phyloP scores from a whole-genome alignment of 2,329 filamentous ascomycete genomes.

The Xylaria sp. region DNA sequence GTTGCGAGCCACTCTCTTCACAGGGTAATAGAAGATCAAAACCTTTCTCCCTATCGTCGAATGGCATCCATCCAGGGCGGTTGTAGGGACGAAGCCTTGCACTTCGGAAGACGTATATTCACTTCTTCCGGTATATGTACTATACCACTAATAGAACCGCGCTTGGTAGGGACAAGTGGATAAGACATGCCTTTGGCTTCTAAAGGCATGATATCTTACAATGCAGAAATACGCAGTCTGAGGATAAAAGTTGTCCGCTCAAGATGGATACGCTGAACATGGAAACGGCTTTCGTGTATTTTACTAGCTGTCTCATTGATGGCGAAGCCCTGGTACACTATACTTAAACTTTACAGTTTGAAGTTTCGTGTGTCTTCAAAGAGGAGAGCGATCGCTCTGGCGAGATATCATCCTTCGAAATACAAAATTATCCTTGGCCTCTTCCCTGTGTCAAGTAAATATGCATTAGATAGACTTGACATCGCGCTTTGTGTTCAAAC shows the following conservation, averaged over 20 bases:
- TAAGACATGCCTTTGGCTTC: constrained; percentile 22
- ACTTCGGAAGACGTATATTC: constrained; percentile 24
- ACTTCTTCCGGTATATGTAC: constrained; percentile 34
- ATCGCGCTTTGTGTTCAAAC: neutral
- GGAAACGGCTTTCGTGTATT: constrained; percentile 20
- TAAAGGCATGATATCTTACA: neutral
- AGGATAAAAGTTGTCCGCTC: neutral
- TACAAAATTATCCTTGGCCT: neutral
- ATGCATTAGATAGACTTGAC: neutral
- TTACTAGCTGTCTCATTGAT: constrained; percentile 19
- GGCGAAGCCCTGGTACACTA: neutral
- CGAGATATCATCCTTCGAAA: constrained; percentile 8
- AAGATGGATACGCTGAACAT: constrained; percentile 22
- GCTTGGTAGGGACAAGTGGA: constrained; percentile 20
- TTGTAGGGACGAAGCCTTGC: neutral
- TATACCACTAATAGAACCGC: constrained; percentile 29
- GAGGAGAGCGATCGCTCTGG: constrained; percentile 1
- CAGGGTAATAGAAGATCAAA: constrained; percentile 1
- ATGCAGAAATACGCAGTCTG: constrained; percentile 9
- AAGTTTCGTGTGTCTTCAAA: constrained; percentile 12
- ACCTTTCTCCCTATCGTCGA: neutral
- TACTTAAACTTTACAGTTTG: neutral
- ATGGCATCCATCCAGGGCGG: neutral
- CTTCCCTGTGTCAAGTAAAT: neutral
- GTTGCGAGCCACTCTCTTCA: neutral